Evolutionary conservation across 176 grass and related monocot genomes (phyloP).

Genomic region (Lolium perenne): DNA sequence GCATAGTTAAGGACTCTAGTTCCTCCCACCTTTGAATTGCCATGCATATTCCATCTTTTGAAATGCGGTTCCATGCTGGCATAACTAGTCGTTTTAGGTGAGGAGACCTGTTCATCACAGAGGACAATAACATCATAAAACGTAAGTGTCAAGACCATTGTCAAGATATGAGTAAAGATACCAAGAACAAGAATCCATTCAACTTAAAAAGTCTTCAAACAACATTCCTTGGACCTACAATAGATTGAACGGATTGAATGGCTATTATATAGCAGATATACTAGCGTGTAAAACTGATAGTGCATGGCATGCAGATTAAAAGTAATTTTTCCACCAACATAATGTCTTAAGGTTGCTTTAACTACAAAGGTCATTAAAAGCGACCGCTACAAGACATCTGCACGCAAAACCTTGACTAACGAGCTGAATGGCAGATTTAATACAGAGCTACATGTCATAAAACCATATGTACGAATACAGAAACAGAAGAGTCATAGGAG

Average conservation of each 20-base stretch:
- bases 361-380: background rate
- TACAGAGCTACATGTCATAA: background rate
- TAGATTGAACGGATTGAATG: background rate
- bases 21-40: conserved; percentile 80
- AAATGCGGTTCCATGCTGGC: conserved; percentile 97
- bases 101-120: conserved; percentile 66
- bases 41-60: conserved; percentile 65
- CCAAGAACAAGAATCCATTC: background rate
- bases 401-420: background rate
- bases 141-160: conserved; percentile 19
- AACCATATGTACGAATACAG: conserved; percentile 14
- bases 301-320: background rate
- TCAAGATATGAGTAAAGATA: conserved; percentile 25
- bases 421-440: background rate
- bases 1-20: conserved; percentile 95
- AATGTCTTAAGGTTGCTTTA: conserved; percentile 9
- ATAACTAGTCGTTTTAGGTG: conserved; percentile 83
- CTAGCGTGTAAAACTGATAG: conserved; percentile 17
- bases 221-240: background rate
- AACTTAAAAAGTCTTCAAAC: conserved; percentile 17
- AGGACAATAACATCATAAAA: conserved; percentile 14
- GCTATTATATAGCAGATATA: conserved; percentile 12
- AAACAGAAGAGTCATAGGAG: conserved; percentile 7
- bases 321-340: background rate
- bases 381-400: background rate